A percentile compares a stretch with the other conserved stretches of the same genome.
Conservation (phyloP, 1,139 yeast species). For the Scheffersomyces illinoinensis region DNA sequence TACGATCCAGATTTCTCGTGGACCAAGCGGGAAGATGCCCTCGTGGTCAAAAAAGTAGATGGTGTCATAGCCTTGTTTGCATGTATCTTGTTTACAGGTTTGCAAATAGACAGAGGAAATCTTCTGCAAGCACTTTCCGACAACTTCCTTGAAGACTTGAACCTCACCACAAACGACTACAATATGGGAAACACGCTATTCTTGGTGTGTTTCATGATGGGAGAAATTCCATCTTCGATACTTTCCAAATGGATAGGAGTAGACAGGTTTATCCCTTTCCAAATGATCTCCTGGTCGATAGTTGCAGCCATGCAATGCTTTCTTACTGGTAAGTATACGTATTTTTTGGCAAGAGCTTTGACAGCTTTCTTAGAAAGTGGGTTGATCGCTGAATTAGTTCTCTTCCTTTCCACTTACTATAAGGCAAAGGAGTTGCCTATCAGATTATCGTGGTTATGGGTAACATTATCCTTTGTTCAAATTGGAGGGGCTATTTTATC, state of each 20-base stretch:
- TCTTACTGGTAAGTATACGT: slow-evolving; percentile 23
- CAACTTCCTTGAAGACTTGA: slow-evolving; percentile 28
- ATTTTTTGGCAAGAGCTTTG: slow-evolving; percentile 27
- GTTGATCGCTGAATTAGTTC: slow-evolving; percentile 32
- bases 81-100: slow-evolving; percentile 31
- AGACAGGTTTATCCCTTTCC: slow-evolving; percentile 33
- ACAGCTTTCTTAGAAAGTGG: slow-evolving; percentile 34
- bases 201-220: slow-evolving; percentile 26
- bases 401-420: slow-evolving; percentile 29
- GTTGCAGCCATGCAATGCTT: slow-evolving; percentile 30
- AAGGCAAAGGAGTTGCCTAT: slow-evolving; percentile 26
- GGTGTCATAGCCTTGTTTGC: slow-evolving; percentile 29
- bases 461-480: slow-evolving; percentile 16
- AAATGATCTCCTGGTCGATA: slow-evolving; percentile 33
- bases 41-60: slow-evolving; percentile 24
- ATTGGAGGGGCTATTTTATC: slow-evolving; percentile 15
- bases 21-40: slow-evolving; percentile 21
- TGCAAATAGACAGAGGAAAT: slow-evolving; percentile 35
- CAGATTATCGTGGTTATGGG: slow-evolving; percentile 24
- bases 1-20: slow-evolving; percentile 25
- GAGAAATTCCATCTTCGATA: slow-evolving; percentile 37
- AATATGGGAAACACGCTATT: slow-evolving; percentile 34
- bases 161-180: slow-evolving; percentile 30
- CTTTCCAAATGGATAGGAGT: slow-evolving; percentile 34
- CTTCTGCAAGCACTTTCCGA: slow-evolving; percentile 34